These are phyloP conservation scores for Hydnomerulius pinastri DNA, from an alignment of 768 basidiomycete genomes.

Conservation along the genomic window DNA sequence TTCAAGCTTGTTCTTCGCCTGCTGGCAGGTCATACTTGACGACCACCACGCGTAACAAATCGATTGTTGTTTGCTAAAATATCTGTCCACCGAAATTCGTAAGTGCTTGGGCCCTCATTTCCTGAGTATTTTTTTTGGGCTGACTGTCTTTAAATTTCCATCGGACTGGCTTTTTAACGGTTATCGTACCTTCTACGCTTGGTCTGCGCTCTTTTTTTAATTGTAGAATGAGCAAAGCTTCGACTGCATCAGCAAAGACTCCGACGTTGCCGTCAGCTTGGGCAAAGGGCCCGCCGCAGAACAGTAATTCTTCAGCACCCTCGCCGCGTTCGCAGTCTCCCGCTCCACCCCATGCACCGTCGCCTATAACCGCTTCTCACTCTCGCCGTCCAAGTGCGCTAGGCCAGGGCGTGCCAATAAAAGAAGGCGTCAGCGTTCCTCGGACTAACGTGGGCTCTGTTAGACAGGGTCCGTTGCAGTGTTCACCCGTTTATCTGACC, in stretches of 20 bases:
- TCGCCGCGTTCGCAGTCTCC: slow-evolving; percentile 81
- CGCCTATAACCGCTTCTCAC: slow-evolving; percentile 57
- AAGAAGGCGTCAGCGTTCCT: slow-evolving; percentile 77
- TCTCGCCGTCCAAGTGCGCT: slow-evolving; percentile 79
- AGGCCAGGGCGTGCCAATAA: slow-evolving; percentile 69
- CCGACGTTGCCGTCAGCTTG: slow-evolving; percentile 84
- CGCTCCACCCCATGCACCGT: slow-evolving; percentile 51
- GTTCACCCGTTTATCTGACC: neutral
- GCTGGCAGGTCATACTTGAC: slow-evolving; percentile 91
- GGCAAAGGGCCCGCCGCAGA: slow-evolving; percentile 84
- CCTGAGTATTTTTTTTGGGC: slow-evolving; percentile 1
- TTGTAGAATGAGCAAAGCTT: slow-evolving; percentile 91
- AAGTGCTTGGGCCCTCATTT: slow-evolving; percentile 32
- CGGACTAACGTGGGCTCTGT: slow-evolving; percentile 61
- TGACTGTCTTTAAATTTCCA: slow-evolving; percentile 13
- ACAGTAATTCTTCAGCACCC: slow-evolving; percentile 45
- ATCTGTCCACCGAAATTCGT: slow-evolving; percentile 46
- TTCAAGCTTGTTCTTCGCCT: slow-evolving; percentile 72
- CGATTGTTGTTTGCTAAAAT: slow-evolving; percentile 51
- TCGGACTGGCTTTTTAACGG: neutral
- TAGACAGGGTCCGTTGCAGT: slow-evolving; percentile 61
- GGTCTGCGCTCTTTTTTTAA: slow-evolving; percentile 11
- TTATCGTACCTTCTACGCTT: neutral
- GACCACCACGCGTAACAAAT: slow-evolving; percentile 73
- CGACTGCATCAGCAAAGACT: slow-evolving; percentile 73